Conservation (phyloP, 78 protist species). For the Dictyostelium brefeldianum region DNA sequence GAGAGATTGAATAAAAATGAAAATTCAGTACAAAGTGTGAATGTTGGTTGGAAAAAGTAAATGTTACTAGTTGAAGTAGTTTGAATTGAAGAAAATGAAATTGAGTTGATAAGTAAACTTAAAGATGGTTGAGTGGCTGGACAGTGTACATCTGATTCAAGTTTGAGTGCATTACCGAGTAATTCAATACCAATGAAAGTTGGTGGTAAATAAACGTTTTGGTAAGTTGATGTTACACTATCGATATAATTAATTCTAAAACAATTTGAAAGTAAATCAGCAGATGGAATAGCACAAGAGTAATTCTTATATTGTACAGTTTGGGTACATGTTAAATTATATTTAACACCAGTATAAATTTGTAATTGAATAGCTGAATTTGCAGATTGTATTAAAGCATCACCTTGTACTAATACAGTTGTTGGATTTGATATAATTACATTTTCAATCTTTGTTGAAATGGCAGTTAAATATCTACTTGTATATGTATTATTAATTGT, state of each 20-base stretch:
- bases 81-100: neutral
- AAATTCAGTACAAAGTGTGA: neutral
- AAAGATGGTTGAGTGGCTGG: neutral
- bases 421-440: neutral
- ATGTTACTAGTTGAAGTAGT: neutral
- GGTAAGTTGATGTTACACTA: neutral
- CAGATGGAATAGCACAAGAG: neutral
- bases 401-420: neutral
- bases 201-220: constrained; percentile 11
- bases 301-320: neutral
- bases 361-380: neutral
- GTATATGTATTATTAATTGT: neutral
- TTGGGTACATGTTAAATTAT: neutral
- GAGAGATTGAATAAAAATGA: neutral
- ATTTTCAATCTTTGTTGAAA: neutral
- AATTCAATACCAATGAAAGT: neutral
- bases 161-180: neutral
- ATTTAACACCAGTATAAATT: neutral
- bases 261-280: neutral
- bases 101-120: neutral
- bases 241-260: neutral
- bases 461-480: neutral
- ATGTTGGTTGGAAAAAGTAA: neutral
- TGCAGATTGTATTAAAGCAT: neutral
- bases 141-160: neutral